Evolutionary conservation across 2,329 filamentous ascomycete species (phyloP), one percentile per base, ranked within the genome.

Genomic region (Triangularia verruculosa): DNA sequence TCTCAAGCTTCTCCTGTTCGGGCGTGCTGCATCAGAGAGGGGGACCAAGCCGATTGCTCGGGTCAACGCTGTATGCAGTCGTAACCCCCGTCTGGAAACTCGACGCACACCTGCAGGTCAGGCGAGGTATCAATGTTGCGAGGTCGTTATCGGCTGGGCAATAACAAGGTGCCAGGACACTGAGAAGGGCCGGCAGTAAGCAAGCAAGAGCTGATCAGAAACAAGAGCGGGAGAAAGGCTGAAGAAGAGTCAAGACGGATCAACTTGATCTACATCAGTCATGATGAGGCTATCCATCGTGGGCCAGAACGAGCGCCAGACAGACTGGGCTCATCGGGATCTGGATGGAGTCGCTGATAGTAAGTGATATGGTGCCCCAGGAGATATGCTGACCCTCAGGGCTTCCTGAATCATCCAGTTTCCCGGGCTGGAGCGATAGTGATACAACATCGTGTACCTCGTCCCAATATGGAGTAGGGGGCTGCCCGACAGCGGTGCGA

Each of bases 391-490:
- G 39, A 17, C 25, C 24, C 30, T 52, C 39, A 28, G 39, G 17
- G 51, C 47, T 47, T 59, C 57, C 57, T 27, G 34, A 51, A 59
- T 13, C 34, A 59, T 59, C 34, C 57, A 59, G 54, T 57, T 32
- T 22, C 57, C 22, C 32, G 24, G 32, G 15, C 54, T 13, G 57
- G 13, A 54, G n/a, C 47, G 59, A 47, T 56, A 55, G 25, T 51
- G 32, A 51, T 57, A 53, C 59, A 32, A 20, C 52, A 61, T 57
- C 25, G 59, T 56, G 22, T 22, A 39, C 17, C 30, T 54, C 32
- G 30, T 17, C 52, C n/a, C 52, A 47, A 61, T 61, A 27, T 20
- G 32, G 53, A 57, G 51, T 57, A 57, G 59, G 52, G 20, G 30
- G 25, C 20, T 17, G 22, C 57, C 57, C 57, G 25, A 51, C 57